Base-by-base conservation (phyloP, 2,329 filamentous ascomycete genomes). In the Fusarium longipes region DNA sequence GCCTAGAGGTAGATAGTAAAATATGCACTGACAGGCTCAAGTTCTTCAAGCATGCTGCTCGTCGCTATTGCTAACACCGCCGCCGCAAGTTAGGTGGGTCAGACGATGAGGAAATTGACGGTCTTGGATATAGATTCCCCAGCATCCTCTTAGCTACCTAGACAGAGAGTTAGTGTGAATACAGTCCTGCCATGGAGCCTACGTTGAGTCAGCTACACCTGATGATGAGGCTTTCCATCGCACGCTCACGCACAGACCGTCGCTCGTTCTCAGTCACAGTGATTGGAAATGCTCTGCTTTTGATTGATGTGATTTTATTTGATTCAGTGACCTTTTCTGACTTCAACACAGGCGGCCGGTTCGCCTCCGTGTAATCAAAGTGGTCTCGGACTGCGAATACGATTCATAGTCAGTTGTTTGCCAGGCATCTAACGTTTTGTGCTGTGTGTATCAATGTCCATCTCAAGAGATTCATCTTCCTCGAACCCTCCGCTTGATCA, bases 281-380 rank as follows among this genome's bases (percentile, higher is more conserved):
- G 18, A 36, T 51, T 59, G 49, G 55, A 22, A 39, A 61, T 44
- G 38, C 14, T 44, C 39, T 39, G 20, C 12, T 49, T 61, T 39
- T 51, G 17, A 15, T 24, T 57, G 18, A 25, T 36, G 9, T 60
- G 25, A 30, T 45, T 52, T 52, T 49, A 47, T 42, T 54, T 44
- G 30, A 49, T 61, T 49, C 44, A 50, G 14, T 17, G 11, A n/a
- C 24, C 24, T 47, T 22, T 17, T 15, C 29, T 24, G 15, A 25
- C 45, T 32, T 22, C 42, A 33, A 53, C 42, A 27, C 39, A 56
- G 66, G 66, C 62, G 66, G 43, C 65, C 67, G 66, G 65, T 54
- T 67, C 64, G 39, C 65, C 58, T n/a, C n/a, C n/a, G n/a, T 59
- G 29, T 51, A 47, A 42, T 43, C 33, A 40, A 63, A 39, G 25